Evolutionary conservation across 495 filamentous ascomycete genomes (phyloP).

Genomic region (Hypoxylon subgilvum): DNA sequence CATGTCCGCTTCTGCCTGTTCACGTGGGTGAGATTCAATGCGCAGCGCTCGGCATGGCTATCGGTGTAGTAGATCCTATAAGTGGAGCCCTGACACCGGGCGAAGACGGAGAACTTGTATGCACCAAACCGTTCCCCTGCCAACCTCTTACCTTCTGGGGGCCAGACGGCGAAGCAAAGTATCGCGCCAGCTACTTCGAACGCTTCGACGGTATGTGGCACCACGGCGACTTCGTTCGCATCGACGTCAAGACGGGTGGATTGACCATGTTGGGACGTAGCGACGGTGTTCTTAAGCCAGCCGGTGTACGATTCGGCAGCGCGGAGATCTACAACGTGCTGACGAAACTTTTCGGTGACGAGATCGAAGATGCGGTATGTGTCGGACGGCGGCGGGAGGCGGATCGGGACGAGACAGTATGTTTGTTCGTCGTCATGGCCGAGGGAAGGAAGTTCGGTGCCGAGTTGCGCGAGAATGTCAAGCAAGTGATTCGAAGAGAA

Average conservation of each 20-base stretch:
- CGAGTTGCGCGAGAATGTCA: conserved; percentile 65
- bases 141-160: conserved; percentile 92
- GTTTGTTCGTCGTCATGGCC: conserved; percentile 81
- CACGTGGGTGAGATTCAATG: conserved; percentile 89
- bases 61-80: conserved; percentile 72
- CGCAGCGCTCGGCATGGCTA: conserved; percentile 87
- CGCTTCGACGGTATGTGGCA: conserved; percentile 81
- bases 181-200: conserved; percentile 85
- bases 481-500: conserved; percentile 68
- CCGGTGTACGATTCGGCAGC: conserved; percentile 77
- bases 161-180: conserved; percentile 69
- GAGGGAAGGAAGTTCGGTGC: conserved; percentile 55
- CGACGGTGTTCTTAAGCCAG: conserved; percentile 80
- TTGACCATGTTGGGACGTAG: conserved; percentile 78
- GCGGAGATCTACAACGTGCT: conserved; percentile 94
- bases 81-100: conserved; percentile 59
- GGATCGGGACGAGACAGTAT: conserved; percentile 83
- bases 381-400: conserved; percentile 74
- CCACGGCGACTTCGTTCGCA: conserved; percentile 89
- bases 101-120: conserved; percentile 89
- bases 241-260: conserved; percentile 76
- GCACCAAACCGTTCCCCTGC: conserved; percentile 83
- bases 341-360: conserved; percentile 74
- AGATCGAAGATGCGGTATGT: conserved; percentile 83
- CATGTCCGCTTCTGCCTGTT: conserved; percentile 85